phyloP scores from a whole-genome alignment of 441 rosid genomes.

The Syzygium syzygioides region DNA sequence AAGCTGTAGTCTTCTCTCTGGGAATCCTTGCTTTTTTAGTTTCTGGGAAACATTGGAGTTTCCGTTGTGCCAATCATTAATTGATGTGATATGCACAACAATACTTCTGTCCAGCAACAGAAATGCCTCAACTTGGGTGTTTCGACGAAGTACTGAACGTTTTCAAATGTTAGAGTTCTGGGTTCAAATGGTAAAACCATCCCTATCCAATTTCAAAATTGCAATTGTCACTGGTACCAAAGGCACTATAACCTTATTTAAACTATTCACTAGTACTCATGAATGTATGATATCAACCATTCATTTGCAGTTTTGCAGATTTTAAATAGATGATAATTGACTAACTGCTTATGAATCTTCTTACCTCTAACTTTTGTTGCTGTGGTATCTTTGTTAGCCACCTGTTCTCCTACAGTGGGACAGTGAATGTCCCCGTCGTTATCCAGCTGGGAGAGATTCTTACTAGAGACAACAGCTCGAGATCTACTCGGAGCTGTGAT shows the following conservation, averaged over 20 bases:
- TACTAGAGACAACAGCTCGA: neutral
- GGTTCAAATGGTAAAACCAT: neutral
- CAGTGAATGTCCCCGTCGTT: neutral
- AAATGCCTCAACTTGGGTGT: neutral
- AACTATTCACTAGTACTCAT: neutral
- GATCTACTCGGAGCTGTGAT: slow-evolving; percentile 4
- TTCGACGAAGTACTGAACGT: neutral
- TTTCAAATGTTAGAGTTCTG: neutral
- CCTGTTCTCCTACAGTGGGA: neutral
- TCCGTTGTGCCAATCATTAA: neutral
- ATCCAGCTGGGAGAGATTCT: neutral
- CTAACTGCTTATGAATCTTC: neutral
- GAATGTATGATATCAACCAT: neutral
- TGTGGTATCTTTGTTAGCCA: neutral
- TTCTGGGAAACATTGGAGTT: neutral
- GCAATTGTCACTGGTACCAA: neutral
- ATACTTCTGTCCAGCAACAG: neutral
- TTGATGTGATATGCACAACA: neutral
- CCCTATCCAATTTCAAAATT: neutral
- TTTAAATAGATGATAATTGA: neutral
- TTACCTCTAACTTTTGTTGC: neutral
- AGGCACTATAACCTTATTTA: neutral
- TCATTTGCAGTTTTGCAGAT: neutral
- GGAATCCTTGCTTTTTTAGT: neutral
- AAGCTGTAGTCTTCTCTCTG: neutral